These are phyloP conservation scores for Stephanodiscus triporus DNA, from an alignment of 108 stramenopile genomes.

Conservation along the genomic window DNA sequence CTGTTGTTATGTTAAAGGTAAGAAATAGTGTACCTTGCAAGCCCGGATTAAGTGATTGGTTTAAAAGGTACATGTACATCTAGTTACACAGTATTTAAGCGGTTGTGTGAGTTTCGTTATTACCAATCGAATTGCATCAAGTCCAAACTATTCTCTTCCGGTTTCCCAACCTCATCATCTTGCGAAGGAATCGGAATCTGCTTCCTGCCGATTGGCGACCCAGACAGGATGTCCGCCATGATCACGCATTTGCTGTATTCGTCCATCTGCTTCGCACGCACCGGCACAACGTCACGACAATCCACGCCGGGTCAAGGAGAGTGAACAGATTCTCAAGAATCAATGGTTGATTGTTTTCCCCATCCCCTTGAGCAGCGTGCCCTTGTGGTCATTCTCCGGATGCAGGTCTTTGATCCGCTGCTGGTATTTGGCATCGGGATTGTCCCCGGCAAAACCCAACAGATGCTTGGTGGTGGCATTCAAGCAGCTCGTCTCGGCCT, in stretches of 20 bases:
- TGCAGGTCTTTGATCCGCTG: constrained; percentile 78
- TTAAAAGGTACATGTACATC: constrained; percentile 10
- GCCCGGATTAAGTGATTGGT: not conserved
- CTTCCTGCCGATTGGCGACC: constrained; percentile 1
- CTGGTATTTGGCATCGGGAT: constrained; percentile 68
- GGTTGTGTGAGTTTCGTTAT: too few relatives aligned
- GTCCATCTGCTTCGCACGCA: constrained; percentile 33
- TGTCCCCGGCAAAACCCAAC: constrained; percentile 11
- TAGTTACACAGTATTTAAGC: too few relatives aligned
- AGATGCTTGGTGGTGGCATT: constrained; percentile 50
- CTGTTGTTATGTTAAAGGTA: not conserved
- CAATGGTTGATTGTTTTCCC: constrained; percentile 67
- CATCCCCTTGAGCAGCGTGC: constrained; percentile 42
- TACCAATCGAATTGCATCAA: constrained; percentile 7
- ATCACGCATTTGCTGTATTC: constrained; percentile 33
- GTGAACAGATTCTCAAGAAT: too few relatives aligned
- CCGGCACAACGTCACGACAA: constrained; percentile 22
- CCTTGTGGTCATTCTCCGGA: constrained; percentile 71
- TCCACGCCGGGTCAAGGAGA: too few relatives aligned
- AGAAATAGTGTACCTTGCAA: too few relatives aligned
- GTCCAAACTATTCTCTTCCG: not conserved
- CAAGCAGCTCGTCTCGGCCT: constrained; percentile 60
- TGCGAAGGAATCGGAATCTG: not conserved
- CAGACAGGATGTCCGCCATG: constrained; percentile 42
- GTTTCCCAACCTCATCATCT: not conserved